These are phyloP conservation scores for Ophiosphaerella narmari DNA, from an alignment of 2,329 filamentous ascomycete genomes.

Conservation along the genomic window DNA sequence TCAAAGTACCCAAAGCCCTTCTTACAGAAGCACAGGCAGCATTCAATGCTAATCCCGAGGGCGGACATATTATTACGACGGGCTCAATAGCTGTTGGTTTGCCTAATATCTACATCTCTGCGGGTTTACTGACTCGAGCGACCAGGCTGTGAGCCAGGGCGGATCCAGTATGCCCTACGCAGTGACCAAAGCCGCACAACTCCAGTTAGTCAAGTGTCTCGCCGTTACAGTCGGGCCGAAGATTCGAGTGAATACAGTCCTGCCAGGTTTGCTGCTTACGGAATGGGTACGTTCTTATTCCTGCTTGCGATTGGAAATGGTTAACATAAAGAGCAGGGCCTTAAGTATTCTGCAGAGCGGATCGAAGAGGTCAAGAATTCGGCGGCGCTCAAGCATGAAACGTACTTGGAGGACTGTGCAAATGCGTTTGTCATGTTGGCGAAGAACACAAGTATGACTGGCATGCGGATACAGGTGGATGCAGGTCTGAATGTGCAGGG, in stretches of 20 bases:
- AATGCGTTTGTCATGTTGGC: slow-evolving; percentile 61
- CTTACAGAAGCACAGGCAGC: slow-evolving; percentile 62
- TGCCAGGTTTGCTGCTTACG: slow-evolving; percentile 69
- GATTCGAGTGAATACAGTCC: slow-evolving; percentile 67
- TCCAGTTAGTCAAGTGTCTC: slow-evolving; percentile 70
- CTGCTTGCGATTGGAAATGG: neutral
- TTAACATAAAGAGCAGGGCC: slow-evolving; percentile 48
- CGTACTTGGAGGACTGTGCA: slow-evolving; percentile 59
- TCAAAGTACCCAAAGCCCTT: slow-evolving; percentile 55
- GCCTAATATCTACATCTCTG: slow-evolving; percentile 4
- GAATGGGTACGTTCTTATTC: slow-evolving; percentile 36
- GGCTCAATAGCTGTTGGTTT: slow-evolving; percentile 62
- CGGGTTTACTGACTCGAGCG: too few relatives aligned
- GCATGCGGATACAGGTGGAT: slow-evolving; percentile 51
- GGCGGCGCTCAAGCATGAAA: slow-evolving; percentile 64
- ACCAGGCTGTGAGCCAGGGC: slow-evolving; percentile 53
- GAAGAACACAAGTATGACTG: slow-evolving; percentile 58
- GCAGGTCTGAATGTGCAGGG: slow-evolving; percentile 41
- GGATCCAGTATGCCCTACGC: slow-evolving; percentile 72
- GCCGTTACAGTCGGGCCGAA: slow-evolving; percentile 66
- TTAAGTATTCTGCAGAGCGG: slow-evolving; percentile 61
- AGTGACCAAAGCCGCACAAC: slow-evolving; percentile 75
- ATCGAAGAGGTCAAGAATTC: slow-evolving; percentile 60
- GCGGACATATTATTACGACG: slow-evolving; percentile 67
- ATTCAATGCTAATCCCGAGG: slow-evolving; percentile 65